Percentiles rank a stretch among this genome's conserved stretches.
phyloP scores from a whole-genome alignment of 805 yeast genomes.

The Debaryomyces castellii region DNA sequence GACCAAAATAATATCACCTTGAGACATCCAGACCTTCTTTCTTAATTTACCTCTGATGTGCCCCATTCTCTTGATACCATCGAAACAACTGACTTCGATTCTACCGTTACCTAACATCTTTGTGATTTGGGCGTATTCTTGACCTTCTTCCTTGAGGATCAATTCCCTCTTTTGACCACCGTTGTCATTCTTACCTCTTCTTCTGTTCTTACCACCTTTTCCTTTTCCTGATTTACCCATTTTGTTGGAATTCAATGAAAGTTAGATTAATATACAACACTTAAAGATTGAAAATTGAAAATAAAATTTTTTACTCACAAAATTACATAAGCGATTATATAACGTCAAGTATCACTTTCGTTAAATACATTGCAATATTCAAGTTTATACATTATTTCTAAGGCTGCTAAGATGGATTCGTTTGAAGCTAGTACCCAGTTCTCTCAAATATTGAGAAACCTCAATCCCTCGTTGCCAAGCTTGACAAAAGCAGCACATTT shows the following conservation, averaged over 20 bases:
- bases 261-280: not conserved
- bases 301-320: constrained; percentile 1
- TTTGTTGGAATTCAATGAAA: constrained; percentile 12
- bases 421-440: constrained; percentile 83
- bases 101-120: constrained; percentile 99
- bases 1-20: constrained; percentile 94
- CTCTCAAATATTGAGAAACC: constrained; percentile 57
- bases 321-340: not conserved
- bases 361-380: too few species aligned
- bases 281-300: not conserved
- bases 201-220: constrained; percentile 91
- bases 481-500: constrained; percentile 53
- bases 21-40: constrained; percentile 99
- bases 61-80: constrained; percentile 90
- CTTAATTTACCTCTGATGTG: constrained; percentile 98
- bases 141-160: constrained; percentile 89
- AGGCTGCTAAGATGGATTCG: constrained; percentile 66
- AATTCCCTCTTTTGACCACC: constrained; percentile 93
- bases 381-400: too few species aligned
- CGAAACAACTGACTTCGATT: constrained; percentile 93
- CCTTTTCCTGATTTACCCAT: constrained; percentile 80
- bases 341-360: too few species aligned
- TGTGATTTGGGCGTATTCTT: constrained; percentile 97
- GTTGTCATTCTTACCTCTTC: constrained; percentile 97
- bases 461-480: constrained; percentile 63